Conservation (phyloP, 768 basidiomycete species). For the Naganishia vishniacii region DNA sequence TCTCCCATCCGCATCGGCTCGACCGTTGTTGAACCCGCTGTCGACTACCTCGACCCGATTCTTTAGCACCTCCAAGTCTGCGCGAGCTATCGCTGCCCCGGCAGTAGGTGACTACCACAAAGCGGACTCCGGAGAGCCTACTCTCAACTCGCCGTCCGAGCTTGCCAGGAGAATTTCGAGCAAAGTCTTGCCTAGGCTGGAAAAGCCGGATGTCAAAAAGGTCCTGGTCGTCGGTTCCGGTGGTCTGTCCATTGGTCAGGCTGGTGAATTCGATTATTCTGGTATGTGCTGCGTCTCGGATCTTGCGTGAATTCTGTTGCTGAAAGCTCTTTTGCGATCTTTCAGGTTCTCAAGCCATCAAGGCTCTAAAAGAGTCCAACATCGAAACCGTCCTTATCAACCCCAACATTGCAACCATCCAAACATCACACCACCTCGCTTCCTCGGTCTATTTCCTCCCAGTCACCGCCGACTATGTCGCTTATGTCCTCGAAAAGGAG, state of each 20-base stretch:
- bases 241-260: constrained; percentile 94
- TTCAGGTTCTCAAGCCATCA: constrained; percentile 85
- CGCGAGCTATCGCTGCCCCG: constrained; percentile 48
- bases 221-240: constrained; percentile 95
- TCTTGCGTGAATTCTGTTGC: background rate
- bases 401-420: constrained; percentile 98
- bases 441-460: constrained; percentile 96
- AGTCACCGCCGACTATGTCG: constrained; percentile 93
- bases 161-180: constrained; percentile 89
- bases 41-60: constrained; percentile 5
- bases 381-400: constrained; percentile 92
- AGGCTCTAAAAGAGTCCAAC: constrained; percentile 92
- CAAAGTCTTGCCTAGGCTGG: constrained; percentile 84
- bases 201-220: constrained; percentile 84
- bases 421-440: constrained; percentile 95
- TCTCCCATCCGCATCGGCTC: background rate
- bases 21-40: background rate
- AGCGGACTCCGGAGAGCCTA: constrained; percentile 37
- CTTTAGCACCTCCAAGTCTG: constrained; percentile 16
- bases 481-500: constrained; percentile 97
- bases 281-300: constrained; percentile 48
- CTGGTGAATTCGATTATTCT: constrained; percentile 99
- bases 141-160: constrained; percentile 85
- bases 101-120: constrained; percentile 48
- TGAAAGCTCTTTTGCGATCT: background rate